These are phyloP conservation scores for Neurospora sp. DNA, from an alignment of 495 filamentous ascomycete genomes.

Conservation along the genomic window DNA sequence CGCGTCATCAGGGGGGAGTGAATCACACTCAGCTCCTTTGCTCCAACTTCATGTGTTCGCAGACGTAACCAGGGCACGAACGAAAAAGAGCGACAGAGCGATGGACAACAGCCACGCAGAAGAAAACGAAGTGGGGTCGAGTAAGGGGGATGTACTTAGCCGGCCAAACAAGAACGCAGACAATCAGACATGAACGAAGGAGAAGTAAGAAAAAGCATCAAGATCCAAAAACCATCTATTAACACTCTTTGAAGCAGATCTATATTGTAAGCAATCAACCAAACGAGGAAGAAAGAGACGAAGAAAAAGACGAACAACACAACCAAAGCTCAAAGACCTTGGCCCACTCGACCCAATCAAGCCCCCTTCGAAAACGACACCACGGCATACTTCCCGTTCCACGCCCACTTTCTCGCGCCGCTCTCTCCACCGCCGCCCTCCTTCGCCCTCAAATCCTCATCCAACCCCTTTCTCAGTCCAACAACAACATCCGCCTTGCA, in stretches of 20 bases:
- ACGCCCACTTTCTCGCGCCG: conserved; percentile 92
- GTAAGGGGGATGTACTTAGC: background rate
- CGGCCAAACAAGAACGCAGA: background rate
- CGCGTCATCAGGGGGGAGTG: too few relatives aligned
- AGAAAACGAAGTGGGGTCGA: too few relatives aligned
- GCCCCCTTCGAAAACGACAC: conserved; percentile 62
- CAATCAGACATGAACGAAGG: background rate
- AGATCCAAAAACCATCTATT: background rate
- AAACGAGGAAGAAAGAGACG: background rate
- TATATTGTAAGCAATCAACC: background rate
- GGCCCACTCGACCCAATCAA: background rate
- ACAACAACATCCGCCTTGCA: conserved; percentile 95
- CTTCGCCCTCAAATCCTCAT: conserved; percentile 62
- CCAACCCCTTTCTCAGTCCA: conserved; percentile 67
- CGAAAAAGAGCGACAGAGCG: too few relatives aligned
- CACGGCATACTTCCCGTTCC: conserved; percentile 95
- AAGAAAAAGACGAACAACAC: background rate
- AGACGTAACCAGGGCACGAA: too few relatives aligned
- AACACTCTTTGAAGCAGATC: background rate
- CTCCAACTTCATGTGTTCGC: too few relatives aligned
- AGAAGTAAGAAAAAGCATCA: background rate
- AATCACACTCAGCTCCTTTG: too few relatives aligned
- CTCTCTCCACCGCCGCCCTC: conserved; percentile 61
- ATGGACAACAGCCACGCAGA: too few relatives aligned
- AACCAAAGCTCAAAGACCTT: background rate